These are phyloP conservation scores for Yarrowia sp. DNA, from an alignment of 805 yeast genomes.

Conservation along the genomic window DNA sequence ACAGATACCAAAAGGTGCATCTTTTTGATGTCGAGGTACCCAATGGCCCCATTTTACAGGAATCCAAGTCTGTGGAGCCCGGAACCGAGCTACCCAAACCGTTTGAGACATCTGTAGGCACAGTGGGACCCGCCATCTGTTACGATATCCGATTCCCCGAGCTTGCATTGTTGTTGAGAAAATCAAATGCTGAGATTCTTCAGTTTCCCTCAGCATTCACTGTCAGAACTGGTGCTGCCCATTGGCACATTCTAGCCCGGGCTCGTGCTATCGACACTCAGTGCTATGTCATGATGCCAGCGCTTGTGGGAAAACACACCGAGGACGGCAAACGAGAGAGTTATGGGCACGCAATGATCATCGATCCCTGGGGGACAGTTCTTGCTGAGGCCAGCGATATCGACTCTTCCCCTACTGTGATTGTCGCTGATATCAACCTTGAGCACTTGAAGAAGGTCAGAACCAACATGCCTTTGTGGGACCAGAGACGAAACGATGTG, in stretches of 20 bases:
- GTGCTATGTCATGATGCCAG: constrained; percentile 82
- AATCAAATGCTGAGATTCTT: constrained; percentile 69
- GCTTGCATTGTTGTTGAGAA: constrained; percentile 58
- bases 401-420: constrained; percentile 61
- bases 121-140: constrained; percentile 46
- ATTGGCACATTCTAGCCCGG: constrained; percentile 76
- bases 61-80: constrained; percentile 76
- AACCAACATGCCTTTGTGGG: constrained; percentile 22
- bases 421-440: constrained; percentile 50
- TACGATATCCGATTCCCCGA: constrained; percentile 90
- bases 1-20: constrained; percentile 81
- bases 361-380: constrained; percentile 90
- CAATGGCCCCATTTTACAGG: constrained; percentile 72
- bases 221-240: constrained; percentile 83
- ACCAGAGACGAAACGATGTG: constrained; percentile 16
- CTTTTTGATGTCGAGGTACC: constrained; percentile 80
- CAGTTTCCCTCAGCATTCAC: constrained; percentile 94
- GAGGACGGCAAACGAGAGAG: constrained; percentile 57
- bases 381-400: constrained; percentile 60
- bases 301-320: constrained; percentile 77
- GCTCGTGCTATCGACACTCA: constrained; percentile 90
- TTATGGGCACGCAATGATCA: constrained; percentile 80
- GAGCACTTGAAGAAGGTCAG: constrained; percentile 13
- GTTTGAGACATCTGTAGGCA: constrained; percentile 57
- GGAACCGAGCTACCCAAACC: constrained; percentile 58